Base-by-base conservation (phyloP, 495 filamentous ascomycete species). In the Penicillium tannophilum region DNA sequence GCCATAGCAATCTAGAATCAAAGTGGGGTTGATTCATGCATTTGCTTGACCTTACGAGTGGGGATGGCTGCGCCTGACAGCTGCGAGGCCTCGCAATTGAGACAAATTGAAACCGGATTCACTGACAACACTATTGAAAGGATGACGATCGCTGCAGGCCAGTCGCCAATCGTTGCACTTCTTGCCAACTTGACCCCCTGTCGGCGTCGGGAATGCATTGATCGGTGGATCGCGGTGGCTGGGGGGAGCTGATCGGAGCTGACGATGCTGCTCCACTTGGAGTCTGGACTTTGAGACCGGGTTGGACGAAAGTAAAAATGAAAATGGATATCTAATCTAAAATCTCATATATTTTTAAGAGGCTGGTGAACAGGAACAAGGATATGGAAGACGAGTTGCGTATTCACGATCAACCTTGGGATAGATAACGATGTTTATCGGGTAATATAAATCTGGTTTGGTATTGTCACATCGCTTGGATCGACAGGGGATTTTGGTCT, bases 91-190 rank as follows among this genome's bases (percentile, higher is more conserved):
- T 59, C 54, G 42, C 50, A 46, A 39, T 24, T 60, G 64, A 67
- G 67, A 70, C 67, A 49, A 46, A 44, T 24, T 60, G 64, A 67
- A 70, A 70, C 67, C 30, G 58, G 67, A 62, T 65, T 65, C 57
- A 62, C n/a, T 47, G 28, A 61, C 47, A 56, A 52, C 33, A 49
- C 42, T 49, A 59, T 59, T 52, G 20, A 50, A 51, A n/a, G 11
- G 45, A 64, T 64, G 61, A 62, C 59, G 64, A 69, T 67, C 64
- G 52, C 45, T 42, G 58, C 56, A 33, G 58, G 8, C 58, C 59
- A 35, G 52, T 64, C 55, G 52, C 59, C 65, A 66, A 68, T 68
- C 57, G 54, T 65, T 68, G 63, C 60, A 52, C 48, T 44, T 35
- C 16, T 41, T 31, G 30, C 44, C 41, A 52, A 52, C 41, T 36